Evolutionary conservation across 305 asterid species (phyloP), one percentile per base, ranked within the genome.

Genomic region (Fraxinus floribunda): DNA sequence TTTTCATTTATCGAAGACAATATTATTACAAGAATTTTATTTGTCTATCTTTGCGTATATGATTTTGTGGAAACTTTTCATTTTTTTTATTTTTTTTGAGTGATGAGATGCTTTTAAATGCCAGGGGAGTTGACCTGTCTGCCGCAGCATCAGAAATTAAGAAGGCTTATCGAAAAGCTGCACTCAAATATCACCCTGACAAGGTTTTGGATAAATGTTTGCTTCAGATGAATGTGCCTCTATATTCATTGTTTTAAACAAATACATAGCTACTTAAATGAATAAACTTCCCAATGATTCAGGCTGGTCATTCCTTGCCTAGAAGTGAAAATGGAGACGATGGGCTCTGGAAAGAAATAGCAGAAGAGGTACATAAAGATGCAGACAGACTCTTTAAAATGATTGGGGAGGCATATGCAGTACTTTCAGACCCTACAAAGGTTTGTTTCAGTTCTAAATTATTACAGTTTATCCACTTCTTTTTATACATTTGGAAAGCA

Each of bases 371-470:
- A 75, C 91, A 89, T 78, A 95, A 88, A 90, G 98, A 95, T 84
- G 97, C 98, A 74, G 97, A 93, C 75, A 90, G 91, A 84, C 97
- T 95, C 80, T 94, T 94, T 84, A 95, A 94, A 89, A 94, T 94
- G 93, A 93, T 95, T 78, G 98, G 97, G 80, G 98, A 94, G 90
- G 99, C 99, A 83, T 92, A 95, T 90, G 97, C 97, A n/a, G 91
- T 94, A 82, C 98, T 95, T 82, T 95, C 98, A 24, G 97, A 95
- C 86, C 93, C 97, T 77, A 44, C 91, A 76, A 93, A 94, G 99
- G 99, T 95, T 77, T 46, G 70, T 41, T 49, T 85, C 39, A 26
- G 38, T 85, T 57, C 72, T 44, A 76, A 36, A 76, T 77, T 55
- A 76, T 72, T 73, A 29, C 57, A 62, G 36, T 0, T 4, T 78